Evolutionary conservation across 192 early-diverging fungal genomes (phyloP).

Genomic region (Gonapodya sp.): DNA sequence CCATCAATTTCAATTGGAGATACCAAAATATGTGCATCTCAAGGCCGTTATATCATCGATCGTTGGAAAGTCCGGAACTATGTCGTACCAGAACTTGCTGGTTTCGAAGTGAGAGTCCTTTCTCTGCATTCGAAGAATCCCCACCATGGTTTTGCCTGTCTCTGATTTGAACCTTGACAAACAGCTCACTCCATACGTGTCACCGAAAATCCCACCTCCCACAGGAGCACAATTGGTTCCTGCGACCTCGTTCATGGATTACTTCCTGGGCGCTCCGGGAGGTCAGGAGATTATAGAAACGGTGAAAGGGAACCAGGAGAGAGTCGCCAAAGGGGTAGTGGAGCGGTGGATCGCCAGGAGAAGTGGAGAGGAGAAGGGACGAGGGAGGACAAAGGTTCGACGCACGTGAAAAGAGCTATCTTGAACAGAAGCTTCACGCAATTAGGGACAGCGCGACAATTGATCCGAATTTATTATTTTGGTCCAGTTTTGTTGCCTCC

Average conservation of each 20-base stretch:
- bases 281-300: not conserved
- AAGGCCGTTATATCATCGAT: slow-evolving; percentile 48
- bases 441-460: too few relatives aligned
- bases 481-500: not conserved
- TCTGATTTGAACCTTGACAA: not conserved
- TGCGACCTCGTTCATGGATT: not conserved
- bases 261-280: not conserved
- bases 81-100: slow-evolving; percentile 48
- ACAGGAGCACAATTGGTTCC: slow-evolving; percentile 17
- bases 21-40: not conserved
- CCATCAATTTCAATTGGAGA: too few relatives aligned
- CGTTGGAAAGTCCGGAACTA: slow-evolving; percentile 49
- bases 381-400: too few relatives aligned
- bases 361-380: too few relatives aligned
- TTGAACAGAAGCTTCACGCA: too few relatives aligned
- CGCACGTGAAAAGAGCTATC: too few relatives aligned
- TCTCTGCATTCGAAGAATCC: not conserved
- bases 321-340: not conserved
- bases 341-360: not conserved
- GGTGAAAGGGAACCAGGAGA: not conserved
- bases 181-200: slow-evolving; percentile 12
- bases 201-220: not conserved
- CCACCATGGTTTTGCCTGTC: not conserved
- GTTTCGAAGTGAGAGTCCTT: slow-evolving; percentile 24
- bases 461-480: too few relatives aligned